phyloP scores from a whole-genome alignment of 1,284 basidiomycete species.

The Paramarasmius palmivorus region DNA sequence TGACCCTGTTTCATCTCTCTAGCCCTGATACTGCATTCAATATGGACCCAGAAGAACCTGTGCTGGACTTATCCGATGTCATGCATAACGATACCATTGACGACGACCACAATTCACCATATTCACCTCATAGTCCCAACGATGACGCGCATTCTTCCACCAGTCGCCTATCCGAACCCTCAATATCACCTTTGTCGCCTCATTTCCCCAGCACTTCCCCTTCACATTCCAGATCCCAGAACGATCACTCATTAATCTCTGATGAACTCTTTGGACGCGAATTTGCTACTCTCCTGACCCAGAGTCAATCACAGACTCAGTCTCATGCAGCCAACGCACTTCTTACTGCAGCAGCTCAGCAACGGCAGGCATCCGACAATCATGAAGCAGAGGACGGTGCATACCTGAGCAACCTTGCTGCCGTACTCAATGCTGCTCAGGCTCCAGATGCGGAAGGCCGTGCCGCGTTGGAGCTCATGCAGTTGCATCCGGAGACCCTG shows the following conservation, averaged over 20 bases:
- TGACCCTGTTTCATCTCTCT: background rate
- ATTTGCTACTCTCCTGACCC: slow-evolving; percentile 66
- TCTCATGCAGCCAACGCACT: slow-evolving; percentile 56
- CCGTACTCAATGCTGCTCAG: slow-evolving; percentile 73
- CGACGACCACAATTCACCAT: slow-evolving; percentile 35
- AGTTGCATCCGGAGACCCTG: slow-evolving; percentile 43
- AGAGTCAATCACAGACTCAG: slow-evolving; percentile 54
- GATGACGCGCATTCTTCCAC: slow-evolving; percentile 33
- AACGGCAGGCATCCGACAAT: slow-evolving; percentile 47
- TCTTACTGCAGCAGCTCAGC: slow-evolving; percentile 60
- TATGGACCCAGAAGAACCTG: slow-evolving; percentile 64
- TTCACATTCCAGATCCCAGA: slow-evolving; percentile 31
- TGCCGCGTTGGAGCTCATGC: slow-evolving; percentile 19
- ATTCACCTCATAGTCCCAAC: slow-evolving; percentile 24
- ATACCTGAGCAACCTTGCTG: slow-evolving; percentile 62
- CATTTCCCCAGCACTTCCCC: slow-evolving; percentile 31
- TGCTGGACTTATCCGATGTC: slow-evolving; percentile 75
- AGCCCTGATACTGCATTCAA: slow-evolving; percentile 8
- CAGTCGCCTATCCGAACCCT: slow-evolving; percentile 31
- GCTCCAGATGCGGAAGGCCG: slow-evolving; percentile 51
- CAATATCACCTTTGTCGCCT: slow-evolving; percentile 37
- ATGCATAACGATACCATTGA: slow-evolving; percentile 71
- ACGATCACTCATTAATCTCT: slow-evolving; percentile 45
- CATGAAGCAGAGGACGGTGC: slow-evolving; percentile 22
- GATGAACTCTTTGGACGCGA: slow-evolving; percentile 75